phyloP scores from a whole-genome alignment of 176 grass and related monocot species.

The Raddia guianensis region DNA sequence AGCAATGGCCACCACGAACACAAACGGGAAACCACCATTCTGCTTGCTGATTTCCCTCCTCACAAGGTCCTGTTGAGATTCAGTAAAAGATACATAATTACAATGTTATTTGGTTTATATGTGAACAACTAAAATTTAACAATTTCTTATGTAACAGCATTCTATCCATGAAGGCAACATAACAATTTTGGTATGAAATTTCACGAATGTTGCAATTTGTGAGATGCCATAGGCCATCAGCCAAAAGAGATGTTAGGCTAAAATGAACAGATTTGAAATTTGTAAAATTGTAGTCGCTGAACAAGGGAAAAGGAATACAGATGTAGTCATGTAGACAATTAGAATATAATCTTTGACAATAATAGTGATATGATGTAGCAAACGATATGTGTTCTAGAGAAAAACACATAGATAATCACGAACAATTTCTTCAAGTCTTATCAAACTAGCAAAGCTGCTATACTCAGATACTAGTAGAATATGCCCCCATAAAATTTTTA shows the following conservation, averaged over 20 bases:
- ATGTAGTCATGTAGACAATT: neutral
- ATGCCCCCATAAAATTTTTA: neutral
- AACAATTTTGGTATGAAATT: conserved; percentile 3
- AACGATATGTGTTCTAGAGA: neutral
- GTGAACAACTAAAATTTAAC: conserved; percentile 13
- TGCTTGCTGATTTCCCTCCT: conserved; percentile 74
- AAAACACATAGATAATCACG: conserved; percentile 1
- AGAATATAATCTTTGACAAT: conserved; percentile 16
- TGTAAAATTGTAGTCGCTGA: neutral
- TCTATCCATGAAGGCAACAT: neutral
- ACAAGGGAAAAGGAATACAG: conserved; percentile 1
- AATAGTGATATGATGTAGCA: neutral
- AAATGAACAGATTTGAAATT: neutral
- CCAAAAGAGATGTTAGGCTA: neutral
- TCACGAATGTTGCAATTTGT: conserved; percentile 8
- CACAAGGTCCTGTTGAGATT: conserved; percentile 56
- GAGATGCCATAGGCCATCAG: neutral
- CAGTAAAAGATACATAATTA: conserved; percentile 29
- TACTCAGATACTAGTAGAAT: neutral
- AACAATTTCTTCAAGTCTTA: neutral
- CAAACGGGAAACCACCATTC: conserved; percentile 62
- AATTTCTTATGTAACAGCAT: neutral
- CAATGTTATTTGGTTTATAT: neutral
- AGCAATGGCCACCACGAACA: conserved; percentile 59
- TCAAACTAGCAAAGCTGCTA: neutral